These are phyloP conservation scores for Chlorella sp. DNA, from an alignment of 139 green algal genomes.

Conservation along the genomic window DNA sequence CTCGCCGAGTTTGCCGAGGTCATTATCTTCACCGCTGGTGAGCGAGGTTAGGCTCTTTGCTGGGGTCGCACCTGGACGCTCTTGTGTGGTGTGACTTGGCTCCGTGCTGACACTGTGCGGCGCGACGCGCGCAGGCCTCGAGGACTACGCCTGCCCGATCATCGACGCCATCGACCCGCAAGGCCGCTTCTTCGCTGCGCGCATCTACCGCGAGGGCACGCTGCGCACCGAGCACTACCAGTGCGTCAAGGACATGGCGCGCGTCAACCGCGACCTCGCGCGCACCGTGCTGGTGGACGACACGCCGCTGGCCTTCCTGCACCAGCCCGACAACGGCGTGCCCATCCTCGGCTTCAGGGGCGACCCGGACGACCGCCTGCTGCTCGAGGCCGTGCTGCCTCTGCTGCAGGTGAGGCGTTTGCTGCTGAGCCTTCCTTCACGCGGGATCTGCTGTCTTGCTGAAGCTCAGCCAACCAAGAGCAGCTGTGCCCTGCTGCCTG, in stretches of 20 bases:
- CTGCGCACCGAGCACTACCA: slow-evolving; percentile 57
- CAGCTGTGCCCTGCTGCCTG: background rate
- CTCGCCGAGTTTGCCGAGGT: slow-evolving; percentile 59
- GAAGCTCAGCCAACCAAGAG: background rate
- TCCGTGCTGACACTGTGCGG: too few relatives aligned
- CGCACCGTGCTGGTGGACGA: slow-evolving; percentile 86
- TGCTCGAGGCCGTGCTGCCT: slow-evolving; percentile 76
- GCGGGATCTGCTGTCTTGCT: background rate
- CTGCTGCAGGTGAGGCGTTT: slow-evolving; percentile 49
- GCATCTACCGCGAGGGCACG: slow-evolving; percentile 51
- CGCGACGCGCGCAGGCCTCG: slow-evolving; percentile 45
- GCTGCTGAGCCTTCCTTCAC: background rate
- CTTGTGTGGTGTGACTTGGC: too few relatives aligned
- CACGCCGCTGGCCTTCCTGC: slow-evolving; percentile 81
- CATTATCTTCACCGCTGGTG: slow-evolving; percentile 80
- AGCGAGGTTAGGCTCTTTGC: too few relatives aligned
- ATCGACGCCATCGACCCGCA: slow-evolving; percentile 61
- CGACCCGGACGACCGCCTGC: slow-evolving; percentile 68
- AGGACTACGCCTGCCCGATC: slow-evolving; percentile 83
- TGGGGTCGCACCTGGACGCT: too few relatives aligned
- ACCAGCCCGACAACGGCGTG: slow-evolving; percentile 83
- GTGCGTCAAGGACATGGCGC: slow-evolving; percentile 84
- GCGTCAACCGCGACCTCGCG: slow-evolving; percentile 20
- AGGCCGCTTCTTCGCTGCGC: slow-evolving; percentile 25
- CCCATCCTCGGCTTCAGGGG: slow-evolving; percentile 76